These are phyloP conservation scores for Aspergillus steynii DNA, from an alignment of 495 filamentous ascomycete species.

Conservation along the genomic window DNA sequence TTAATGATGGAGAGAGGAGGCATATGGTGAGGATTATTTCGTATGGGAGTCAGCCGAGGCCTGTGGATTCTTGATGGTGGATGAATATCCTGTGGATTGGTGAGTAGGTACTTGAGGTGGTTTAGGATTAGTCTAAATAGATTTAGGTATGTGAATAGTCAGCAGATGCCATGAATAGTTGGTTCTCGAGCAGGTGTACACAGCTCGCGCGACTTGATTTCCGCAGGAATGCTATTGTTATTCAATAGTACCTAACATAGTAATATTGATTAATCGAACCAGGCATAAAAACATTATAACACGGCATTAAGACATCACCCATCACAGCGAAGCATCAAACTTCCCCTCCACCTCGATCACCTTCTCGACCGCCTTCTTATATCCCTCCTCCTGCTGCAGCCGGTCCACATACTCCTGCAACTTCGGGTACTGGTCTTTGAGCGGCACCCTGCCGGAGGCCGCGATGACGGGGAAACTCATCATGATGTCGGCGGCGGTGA, in stretches of 20 bases:
- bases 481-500: constrained; percentile 81
- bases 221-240: too few relatives aligned
- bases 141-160: too few relatives aligned
- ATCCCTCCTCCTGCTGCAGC: constrained; percentile 63
- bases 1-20: constrained; percentile 11
- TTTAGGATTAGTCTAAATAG: too few relatives aligned
- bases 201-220: too few relatives aligned
- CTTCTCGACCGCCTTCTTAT: constrained; percentile 59
- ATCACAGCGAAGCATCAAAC: constrained; percentile 45
- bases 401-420: constrained; percentile 62
- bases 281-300: neutral
- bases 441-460: constrained; percentile 43
- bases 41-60: constrained; percentile 12
- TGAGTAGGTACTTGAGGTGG: too few relatives aligned
- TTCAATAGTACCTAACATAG: too few relatives aligned
- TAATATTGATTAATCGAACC: neutral
- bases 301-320: constrained; percentile 1
- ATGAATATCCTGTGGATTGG: too few relatives aligned
- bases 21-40: constrained; percentile 18
- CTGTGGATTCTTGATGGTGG: neutral
- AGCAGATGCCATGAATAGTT: too few relatives aligned
- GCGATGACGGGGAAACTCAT: constrained; percentile 72
- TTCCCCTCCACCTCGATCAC: constrained; percentile 61
- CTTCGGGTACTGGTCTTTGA: constrained; percentile 59
- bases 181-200: too few relatives aligned